Base-by-base conservation (phyloP, 2,329 filamentous ascomycete species). In the Neofusicoccum umdonicola region DNA sequence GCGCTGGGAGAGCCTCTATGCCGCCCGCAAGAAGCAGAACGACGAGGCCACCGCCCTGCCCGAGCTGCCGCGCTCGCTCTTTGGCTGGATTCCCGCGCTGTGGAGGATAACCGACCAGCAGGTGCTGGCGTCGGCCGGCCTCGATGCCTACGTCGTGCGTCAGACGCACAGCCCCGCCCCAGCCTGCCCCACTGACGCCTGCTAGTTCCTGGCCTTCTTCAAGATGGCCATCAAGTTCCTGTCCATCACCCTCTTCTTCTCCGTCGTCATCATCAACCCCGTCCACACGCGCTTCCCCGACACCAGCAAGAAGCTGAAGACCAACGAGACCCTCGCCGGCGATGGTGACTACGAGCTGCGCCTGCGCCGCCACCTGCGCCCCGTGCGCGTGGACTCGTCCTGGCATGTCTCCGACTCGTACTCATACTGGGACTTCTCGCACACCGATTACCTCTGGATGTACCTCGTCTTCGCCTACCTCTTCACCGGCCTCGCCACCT, bases 401-500 rank as follows among this genome's bases (percentile, higher is more conserved):
- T 58, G 52, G 51, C 19, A 42, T 11, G n/a, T 58, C 4, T 41
- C 48, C 37, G 65, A 66, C 35, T 60, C 45, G n/a, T 65, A 60
- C 52, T 64, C 41, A 3, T 58, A 57, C 42, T 58, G 41, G 11
- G 63, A 69, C 19, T 73, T 76, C 76, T 75, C 76, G 64, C 78
- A 80, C 63, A 81, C 78, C 15, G 81, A 82, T 65, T 97, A 93
- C 71, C 80, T 97, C 1, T 97, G 94, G 93, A 91, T 94, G 72
- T 97, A 98, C 73, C 86, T 97, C 13, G 83, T 91, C n/a, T 99
- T 99, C 71, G 91, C 93, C 1, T 99, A 97, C 80, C 84, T 98
- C 58, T 99, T 98, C 76, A 94, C 90, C 5, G 87, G 82, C 1
- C 79, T 98, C 47, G 90, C 91, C 0, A 81, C 97, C 12, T 96